Percentiles rank a stretch among this genome's conserved stretches.
phyloP scores from a whole-genome alignment of 441 rosid genomes.

The Mallotus repandus region DNA sequence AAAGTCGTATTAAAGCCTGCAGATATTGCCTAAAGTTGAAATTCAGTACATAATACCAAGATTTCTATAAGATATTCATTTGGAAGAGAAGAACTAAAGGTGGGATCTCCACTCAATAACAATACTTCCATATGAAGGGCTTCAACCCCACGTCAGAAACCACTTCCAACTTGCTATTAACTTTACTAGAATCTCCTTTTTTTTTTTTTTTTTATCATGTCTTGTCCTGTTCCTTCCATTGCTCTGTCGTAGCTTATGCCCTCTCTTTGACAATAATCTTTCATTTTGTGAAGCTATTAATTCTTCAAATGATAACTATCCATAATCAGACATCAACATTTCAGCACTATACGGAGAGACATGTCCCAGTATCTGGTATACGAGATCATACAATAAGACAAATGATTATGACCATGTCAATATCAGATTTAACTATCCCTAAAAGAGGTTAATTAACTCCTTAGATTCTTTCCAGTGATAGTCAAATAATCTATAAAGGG shows the following conservation, averaged over 20 bases:
- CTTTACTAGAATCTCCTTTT: constrained; percentile 9
- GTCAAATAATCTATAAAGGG: background rate
- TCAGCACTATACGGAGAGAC: background rate
- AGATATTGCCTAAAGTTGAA: background rate
- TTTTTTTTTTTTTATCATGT: background rate
- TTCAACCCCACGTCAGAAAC: constrained; percentile 16
- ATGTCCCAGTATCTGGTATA: background rate
- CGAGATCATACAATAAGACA: background rate
- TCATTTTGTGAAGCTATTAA: background rate
- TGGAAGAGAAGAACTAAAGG: background rate
- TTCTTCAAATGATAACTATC: background rate
- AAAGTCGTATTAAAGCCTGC: background rate
- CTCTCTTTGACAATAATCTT: constrained; percentile 10
- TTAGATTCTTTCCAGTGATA: background rate
- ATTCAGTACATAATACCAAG: background rate
- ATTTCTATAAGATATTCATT: background rate
- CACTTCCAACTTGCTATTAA: constrained; percentile 22
- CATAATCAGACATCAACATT: constrained; percentile 3
- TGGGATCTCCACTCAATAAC: constrained; percentile 11
- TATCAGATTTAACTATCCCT: background rate
- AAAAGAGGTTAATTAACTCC: background rate
- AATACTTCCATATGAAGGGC: constrained; percentile 19
- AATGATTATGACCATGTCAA: background rate
- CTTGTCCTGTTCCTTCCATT: background rate
- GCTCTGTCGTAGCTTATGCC: constrained; percentile 10